Conservation (phyloP, 108 stramenopile genomes). For the Fragilariopsis cylindrus region DNA sequence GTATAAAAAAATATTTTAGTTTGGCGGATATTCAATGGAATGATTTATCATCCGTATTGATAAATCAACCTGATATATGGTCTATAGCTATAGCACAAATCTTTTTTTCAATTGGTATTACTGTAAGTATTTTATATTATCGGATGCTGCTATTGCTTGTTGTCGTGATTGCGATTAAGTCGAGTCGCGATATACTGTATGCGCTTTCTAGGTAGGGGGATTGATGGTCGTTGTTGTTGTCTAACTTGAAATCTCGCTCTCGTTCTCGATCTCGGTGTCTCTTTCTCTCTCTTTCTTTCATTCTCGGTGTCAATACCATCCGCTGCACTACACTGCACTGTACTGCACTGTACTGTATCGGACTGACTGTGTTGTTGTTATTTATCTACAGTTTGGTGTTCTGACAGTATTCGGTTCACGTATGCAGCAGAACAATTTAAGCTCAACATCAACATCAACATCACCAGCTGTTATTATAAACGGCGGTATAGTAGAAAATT, state of each 20-base stretch:
- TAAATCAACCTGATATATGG: constrained; percentile 49
- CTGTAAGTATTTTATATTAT: constrained; percentile 13
- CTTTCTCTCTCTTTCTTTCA: background rate
- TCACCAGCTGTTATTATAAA: no score
- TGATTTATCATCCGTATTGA: constrained; percentile 20
- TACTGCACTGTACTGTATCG: no score
- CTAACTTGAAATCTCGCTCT: background rate
- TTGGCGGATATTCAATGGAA: constrained; percentile 27
- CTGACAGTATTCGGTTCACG: constrained; percentile 62
- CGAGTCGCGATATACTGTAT: no score
- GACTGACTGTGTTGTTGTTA: background rate
- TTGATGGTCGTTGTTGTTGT: background rate
- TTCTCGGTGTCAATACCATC: background rate
- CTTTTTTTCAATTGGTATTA: constrained; percentile 54
- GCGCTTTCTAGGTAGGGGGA: background rate
- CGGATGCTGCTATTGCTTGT: background rate
- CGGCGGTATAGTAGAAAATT: constrained; percentile 35
- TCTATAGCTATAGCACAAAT: constrained; percentile 56
- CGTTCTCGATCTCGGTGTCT: background rate
- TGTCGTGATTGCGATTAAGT: background rate
- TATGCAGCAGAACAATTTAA: constrained; percentile 18
- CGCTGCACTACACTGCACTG: no score
- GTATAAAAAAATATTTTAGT: constrained; percentile 55
- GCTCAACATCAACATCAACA: no score
- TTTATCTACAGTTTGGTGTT: constrained; percentile 40